Evolutionary conservation across 176 grass and related monocot genomes (phyloP), one percentile per base, ranked within the genome.

Genomic region (Tuctoria greenei): DNA sequence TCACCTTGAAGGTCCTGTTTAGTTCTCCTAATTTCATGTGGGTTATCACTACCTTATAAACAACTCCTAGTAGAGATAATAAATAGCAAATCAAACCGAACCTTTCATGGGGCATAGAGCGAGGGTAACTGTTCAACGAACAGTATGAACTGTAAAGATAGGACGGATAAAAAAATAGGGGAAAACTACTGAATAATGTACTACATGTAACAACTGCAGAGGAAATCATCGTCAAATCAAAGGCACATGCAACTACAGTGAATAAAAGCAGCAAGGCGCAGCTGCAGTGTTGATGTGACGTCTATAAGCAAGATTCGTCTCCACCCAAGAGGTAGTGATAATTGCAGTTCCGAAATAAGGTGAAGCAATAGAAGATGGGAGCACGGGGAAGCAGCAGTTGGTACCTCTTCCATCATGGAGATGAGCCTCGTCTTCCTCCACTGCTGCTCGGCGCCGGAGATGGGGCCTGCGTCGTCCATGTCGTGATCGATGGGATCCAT

Each of bases 361-460:
- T 11, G 39, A 66, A 67, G 61, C 54, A 57, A 8, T 1, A 61
- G 78, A 83, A 67, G 62, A 51, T 50, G 49, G 74, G 7, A 14
- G 20, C 62, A 38, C 26, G 41, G n/a, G 45, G 18, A 20, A 6
- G 47, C 20, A 27, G 21, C 0, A 59, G 43, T 17, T 36, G 46
- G 77, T 64, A 99, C 96, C 92, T 99, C 96, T 79, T 99, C 96
- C 73, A 99, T 90, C 92, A 99, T 81, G 47, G 96, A 95, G 69
- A 99, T 71, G 26, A 99, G 96, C 69, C 70, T 85, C 1, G 96
- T 90, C 84, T 99, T 99, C 87, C 86, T 99, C 96, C 96, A 99
- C 81, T 88, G 92, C 74, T 88, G 88, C 87, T 99, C 96, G 39
- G 72, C 72, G 27, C 87, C 69, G 27, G 84, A 84, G 6, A 91